Conservation (phyloP, 306 rosid genomes). For the Albizia julibrissin region DNA sequence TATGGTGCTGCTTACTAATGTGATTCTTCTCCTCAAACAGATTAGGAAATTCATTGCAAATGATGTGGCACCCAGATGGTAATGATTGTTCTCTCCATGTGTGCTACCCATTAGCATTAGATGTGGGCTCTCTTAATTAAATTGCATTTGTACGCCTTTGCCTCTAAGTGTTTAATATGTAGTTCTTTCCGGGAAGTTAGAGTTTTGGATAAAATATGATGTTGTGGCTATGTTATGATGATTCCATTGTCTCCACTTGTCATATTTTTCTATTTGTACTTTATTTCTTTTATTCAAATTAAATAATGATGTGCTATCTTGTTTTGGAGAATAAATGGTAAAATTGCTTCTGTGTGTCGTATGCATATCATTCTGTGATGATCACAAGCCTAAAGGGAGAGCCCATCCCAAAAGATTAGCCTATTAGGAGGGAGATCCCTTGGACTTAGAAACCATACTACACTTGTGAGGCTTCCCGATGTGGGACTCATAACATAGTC, state of each 20-base stretch:
- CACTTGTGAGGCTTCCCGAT: too few relatives aligned
- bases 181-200: neutral
- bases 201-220: neutral
- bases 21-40: neutral
- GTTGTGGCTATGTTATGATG: neutral
- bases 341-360: neutral
- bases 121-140: neutral
- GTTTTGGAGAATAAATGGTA: conserved; percentile 19
- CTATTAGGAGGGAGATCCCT: too few relatives aligned
- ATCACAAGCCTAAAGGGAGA: too few relatives aligned
- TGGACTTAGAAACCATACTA: too few relatives aligned
- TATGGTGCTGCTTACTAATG: neutral
- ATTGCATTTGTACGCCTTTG: neutral
- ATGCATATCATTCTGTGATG: neutral
- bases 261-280: neutral
- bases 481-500: too few relatives aligned
- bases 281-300: neutral
- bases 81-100: neutral
- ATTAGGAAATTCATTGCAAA: neutral
- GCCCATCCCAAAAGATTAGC: too few relatives aligned
- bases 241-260: neutral
- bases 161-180: neutral
- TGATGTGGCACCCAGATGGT: neutral
- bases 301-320: neutral
- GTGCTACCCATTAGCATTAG: neutral